These are phyloP conservation scores for Anisodus tanguticus DNA, from an alignment of 257 asterid genomes.

Conservation along the genomic window DNA sequence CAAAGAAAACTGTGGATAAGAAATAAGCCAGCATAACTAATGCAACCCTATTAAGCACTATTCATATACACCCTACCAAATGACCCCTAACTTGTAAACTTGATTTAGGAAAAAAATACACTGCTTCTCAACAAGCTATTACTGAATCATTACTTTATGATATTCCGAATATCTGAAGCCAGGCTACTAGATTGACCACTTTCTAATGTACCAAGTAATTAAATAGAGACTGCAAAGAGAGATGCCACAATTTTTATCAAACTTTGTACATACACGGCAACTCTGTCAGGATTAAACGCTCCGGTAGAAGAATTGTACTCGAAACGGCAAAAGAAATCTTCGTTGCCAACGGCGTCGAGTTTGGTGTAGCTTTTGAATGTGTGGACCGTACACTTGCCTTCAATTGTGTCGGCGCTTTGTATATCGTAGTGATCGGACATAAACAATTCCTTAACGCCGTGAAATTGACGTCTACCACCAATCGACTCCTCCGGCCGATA, in stretches of 20 bases:
- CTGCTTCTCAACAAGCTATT: too few relatives aligned
- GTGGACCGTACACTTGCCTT: constrained; percentile 89
- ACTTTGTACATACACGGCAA: constrained; percentile 75
- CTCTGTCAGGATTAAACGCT: constrained; percentile 90
- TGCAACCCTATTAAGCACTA: too few relatives aligned
- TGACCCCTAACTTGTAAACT: too few relatives aligned
- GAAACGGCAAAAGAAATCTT: constrained; percentile 91
- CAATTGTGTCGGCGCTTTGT: constrained; percentile 90
- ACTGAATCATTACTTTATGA: too few relatives aligned
- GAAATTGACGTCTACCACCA: constrained; percentile 92
- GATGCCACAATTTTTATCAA: background rate
- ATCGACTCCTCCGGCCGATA: constrained; percentile 98
- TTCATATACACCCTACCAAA: too few relatives aligned
- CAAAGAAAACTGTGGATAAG: too few relatives aligned
- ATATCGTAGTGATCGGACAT: constrained; percentile 86
- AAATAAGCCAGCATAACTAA: too few relatives aligned
- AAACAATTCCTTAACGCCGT: constrained; percentile 89
- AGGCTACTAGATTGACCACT: background rate
- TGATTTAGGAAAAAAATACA: too few relatives aligned
- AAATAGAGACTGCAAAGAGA: constrained; percentile 3
- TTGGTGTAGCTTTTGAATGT: constrained; percentile 82
- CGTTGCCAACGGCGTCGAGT: constrained; percentile 90
- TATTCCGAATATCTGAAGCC: background rate
- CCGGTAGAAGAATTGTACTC: constrained; percentile 91
- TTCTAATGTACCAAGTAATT: background rate